phyloP scores from a whole-genome alignment of 768 basidiomycete genomes.

The Zangia roseola region DNA sequence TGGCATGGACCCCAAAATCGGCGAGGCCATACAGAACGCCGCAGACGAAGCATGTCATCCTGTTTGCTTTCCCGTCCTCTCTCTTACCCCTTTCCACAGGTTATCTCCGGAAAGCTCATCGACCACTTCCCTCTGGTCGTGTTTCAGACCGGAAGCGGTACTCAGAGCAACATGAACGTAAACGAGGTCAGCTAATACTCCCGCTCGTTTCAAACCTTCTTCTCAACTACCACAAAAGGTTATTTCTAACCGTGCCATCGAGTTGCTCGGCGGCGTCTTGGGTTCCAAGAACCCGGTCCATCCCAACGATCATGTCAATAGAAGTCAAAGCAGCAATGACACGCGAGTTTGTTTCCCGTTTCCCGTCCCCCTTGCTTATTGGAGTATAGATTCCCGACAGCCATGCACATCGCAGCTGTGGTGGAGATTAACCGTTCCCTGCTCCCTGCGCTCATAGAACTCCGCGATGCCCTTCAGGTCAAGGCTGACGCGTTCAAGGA shows the following conservation, averaged over 20 bases:
- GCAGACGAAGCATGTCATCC: constrained; percentile 77
- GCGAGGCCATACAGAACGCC: constrained; percentile 85
- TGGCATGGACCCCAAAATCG: constrained; percentile 87
- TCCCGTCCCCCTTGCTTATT: not conserved
- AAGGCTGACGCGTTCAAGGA: constrained; percentile 83
- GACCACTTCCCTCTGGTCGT: constrained; percentile 98
- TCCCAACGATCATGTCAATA: constrained; percentile 99
- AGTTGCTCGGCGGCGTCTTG: constrained; percentile 90
- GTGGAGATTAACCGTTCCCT: constrained; percentile 78
- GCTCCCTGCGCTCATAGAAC: constrained; percentile 80
- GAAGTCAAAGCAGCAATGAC: constrained; percentile 98
- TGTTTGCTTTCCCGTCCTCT: not conserved
- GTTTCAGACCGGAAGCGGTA: constrained; percentile 98
- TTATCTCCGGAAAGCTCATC: constrained; percentile 91
- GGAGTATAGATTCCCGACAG: constrained; percentile 85
- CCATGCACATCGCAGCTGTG: constrained; percentile 97
- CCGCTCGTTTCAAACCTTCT: not conserved
- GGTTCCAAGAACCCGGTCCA: constrained; percentile 98
- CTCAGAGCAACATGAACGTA: constrained; percentile 99
- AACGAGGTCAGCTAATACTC: constrained; percentile 70
- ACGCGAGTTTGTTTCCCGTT: constrained; percentile 55
- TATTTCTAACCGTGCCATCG: constrained; percentile 97
- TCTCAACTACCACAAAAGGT: constrained; percentile 49
- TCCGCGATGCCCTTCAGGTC: constrained; percentile 78
- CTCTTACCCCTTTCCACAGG: constrained; percentile 44